Conservation (phyloP, 2,329 filamentous ascomycete species). For the Beauveria medogensis region DNA sequence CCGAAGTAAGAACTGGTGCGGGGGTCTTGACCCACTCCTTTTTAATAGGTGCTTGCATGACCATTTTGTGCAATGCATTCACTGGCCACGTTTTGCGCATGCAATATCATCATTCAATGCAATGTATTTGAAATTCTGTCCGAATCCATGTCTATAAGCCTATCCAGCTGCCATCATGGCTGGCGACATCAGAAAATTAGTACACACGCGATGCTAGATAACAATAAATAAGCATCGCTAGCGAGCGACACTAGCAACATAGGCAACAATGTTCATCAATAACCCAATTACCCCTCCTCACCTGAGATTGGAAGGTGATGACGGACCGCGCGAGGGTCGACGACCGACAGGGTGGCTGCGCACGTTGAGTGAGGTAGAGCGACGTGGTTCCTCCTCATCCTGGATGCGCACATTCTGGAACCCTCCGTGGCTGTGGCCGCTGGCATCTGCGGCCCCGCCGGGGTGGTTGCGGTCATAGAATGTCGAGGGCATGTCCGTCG, state of each 20-base stretch:
- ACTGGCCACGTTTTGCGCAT: neutral
- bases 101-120: neutral
- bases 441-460: neutral
- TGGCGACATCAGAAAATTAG: neutral
- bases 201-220: neutral
- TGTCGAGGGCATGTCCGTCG: constrained; percentile 23
- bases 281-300: neutral
- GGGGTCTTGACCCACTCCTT: too few species aligned
- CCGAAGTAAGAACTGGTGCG: too few species aligned
- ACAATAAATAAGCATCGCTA: neutral
- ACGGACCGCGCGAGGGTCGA: constrained; percentile 1
- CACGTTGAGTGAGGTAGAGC: neutral
- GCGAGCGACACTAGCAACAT: neutral
- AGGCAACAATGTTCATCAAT: neutral
- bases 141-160: neutral
- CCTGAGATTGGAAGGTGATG: neutral
- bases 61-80: neutral
- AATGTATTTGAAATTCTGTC: neutral
- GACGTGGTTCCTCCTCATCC: constrained; percentile 5
- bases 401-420: constrained; percentile 6
- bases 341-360: neutral
- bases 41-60: too few species aligned
- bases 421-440: neutral
- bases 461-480: constrained; percentile 10
- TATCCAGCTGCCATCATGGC: neutral